These are phyloP conservation scores for Globisporangium emineosum DNA, from an alignment of 352 stramenopile species.

Conservation along the genomic window DNA sequence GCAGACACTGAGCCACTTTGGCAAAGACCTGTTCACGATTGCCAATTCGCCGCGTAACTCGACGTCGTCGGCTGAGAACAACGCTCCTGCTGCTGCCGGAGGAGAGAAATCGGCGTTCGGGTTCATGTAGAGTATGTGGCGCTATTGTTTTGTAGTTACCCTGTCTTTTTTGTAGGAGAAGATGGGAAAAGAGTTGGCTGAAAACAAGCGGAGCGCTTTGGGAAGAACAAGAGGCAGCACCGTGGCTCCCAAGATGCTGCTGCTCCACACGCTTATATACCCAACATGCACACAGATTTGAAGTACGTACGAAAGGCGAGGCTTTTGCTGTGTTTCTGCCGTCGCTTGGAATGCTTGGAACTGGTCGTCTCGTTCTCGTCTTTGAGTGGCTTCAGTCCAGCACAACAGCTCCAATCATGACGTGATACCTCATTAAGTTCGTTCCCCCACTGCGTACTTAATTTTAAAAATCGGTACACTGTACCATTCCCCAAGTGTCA, in stretches of 20 bases:
- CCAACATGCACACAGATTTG: not conserved
- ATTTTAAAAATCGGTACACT: no score
- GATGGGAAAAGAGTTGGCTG: not conserved
- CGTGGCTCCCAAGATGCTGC: not conserved
- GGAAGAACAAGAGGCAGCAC: not conserved
- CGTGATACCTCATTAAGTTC: no score
- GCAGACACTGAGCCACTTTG: constrained; percentile 72
- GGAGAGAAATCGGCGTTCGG: constrained; percentile 78
- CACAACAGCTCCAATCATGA: no score
- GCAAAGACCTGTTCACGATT: constrained; percentile 84
- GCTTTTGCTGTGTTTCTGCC: constrained; percentile 6
- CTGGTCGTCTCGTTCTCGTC: no score
- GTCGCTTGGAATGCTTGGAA: no score
- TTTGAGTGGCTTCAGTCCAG: no score
- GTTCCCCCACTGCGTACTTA: no score
- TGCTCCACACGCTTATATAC: not conserved
- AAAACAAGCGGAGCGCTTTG: not conserved
- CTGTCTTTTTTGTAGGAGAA: not conserved
- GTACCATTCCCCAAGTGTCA: no score
- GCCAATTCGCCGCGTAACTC: constrained; percentile 71
- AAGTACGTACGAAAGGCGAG: not conserved
- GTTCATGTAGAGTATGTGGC: constrained; percentile 73
- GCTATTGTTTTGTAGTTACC: constrained; percentile 1
- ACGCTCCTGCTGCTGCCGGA: not conserved
- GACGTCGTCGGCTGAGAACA: constrained; percentile 10